These are phyloP conservation scores for Fraxinus pennsylvanica DNA, from an alignment of 257 asterid species.

Conservation along the genomic window DNA sequence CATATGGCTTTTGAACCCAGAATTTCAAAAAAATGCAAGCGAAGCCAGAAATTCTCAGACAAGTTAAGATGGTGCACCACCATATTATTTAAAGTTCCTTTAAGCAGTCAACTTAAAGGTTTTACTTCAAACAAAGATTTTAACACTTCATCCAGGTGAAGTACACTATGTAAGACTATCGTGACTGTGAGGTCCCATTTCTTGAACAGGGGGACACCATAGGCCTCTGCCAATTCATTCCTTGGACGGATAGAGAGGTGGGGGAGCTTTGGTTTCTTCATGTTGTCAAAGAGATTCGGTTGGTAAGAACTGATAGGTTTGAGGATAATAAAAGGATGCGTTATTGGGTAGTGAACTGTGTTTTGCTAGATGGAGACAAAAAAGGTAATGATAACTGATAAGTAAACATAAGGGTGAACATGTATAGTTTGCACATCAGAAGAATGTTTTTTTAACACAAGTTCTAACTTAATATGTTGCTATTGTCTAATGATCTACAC, in stretches of 20 bases:
- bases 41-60: not conserved
- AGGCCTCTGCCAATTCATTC: not conserved
- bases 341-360: not conserved
- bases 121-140: not conserved
- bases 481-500: too few species aligned
- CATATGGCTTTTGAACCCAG: not conserved
- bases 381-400: not conserved
- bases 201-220: not conserved
- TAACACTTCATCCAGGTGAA: not conserved
- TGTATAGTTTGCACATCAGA: too few species aligned
- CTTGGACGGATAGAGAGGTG: not conserved
- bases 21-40: not conserved
- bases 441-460: too few species aligned
- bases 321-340: not conserved
- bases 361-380: not conserved
- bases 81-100: not conserved
- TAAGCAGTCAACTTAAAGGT: not conserved
- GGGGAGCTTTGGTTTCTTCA: not conserved
- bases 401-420: not conserved
- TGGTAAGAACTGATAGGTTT: not conserved
- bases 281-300: not conserved
- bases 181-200: not conserved
- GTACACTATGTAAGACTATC: not conserved
- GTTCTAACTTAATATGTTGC: not conserved
- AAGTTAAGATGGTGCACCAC: not conserved